phyloP scores from a whole-genome alignment of 805 yeast genomes.

The Candida verbasci region DNA sequence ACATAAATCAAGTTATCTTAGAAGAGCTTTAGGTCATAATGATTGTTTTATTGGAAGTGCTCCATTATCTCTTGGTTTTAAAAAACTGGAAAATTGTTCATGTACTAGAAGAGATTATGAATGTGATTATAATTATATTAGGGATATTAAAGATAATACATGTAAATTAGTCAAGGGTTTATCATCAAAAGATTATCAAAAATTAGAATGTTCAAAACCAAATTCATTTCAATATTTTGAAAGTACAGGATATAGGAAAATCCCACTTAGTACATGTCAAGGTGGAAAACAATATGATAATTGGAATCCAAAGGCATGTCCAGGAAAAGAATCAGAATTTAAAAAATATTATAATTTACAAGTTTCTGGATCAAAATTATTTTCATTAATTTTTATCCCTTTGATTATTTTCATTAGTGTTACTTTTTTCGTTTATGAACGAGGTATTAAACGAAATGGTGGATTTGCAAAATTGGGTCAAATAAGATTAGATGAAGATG shows the following conservation, averaged over 20 bases:
- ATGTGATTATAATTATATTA: constrained; percentile 83
- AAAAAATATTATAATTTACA: constrained; percentile 48
- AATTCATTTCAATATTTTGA: constrained; percentile 67
- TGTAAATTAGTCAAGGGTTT: constrained; percentile 80
- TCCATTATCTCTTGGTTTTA: constrained; percentile 52
- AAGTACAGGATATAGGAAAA: constrained; percentile 88
- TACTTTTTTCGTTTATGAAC: constrained; percentile 67
- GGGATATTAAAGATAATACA: constrained; percentile 65
- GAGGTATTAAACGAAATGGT: constrained; percentile 76
- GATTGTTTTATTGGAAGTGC: constrained; percentile 72
- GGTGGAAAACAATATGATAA: constrained; percentile 75
- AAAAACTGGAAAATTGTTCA: constrained; percentile 60
- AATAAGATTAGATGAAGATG: constrained; percentile 70
- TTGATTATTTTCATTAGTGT: constrained; percentile 49
- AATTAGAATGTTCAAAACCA: constrained; percentile 54
- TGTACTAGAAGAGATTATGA: constrained; percentile 88
- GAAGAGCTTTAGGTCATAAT: constrained; percentile 39
- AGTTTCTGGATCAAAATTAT: constrained; percentile 50
- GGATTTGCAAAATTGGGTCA: constrained; percentile 78
- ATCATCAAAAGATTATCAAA: constrained; percentile 56
- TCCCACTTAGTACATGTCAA: constrained; percentile 80
- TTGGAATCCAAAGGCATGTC: constrained; percentile 69
- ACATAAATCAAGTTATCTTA: constrained; percentile 37
- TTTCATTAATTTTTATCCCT: constrained; percentile 56
- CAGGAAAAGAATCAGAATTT: constrained; percentile 75